Conservation (phyloP, 257 asterid genomes). For the Ballota nigra region DNA sequence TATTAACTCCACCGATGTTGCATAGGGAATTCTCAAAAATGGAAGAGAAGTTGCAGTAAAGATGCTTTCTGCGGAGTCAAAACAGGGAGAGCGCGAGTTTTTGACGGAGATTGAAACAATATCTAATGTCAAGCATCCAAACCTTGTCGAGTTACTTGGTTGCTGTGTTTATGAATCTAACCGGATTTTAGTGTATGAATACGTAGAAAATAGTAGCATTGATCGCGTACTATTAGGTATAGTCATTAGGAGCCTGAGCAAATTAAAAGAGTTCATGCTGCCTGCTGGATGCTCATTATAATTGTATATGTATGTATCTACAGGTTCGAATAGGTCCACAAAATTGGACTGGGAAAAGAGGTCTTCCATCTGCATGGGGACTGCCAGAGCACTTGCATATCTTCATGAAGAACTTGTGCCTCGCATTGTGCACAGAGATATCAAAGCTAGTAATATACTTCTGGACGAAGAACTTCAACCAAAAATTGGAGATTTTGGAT, state of each 20-base stretch:
- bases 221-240: slow-evolving; percentile 77
- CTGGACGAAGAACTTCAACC: slow-evolving; percentile 67
- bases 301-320: slow-evolving; percentile 13
- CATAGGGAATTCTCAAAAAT: slow-evolving; percentile 63
- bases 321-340: slow-evolving; percentile 51
- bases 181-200: slow-evolving; percentile 79
- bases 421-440: slow-evolving; percentile 83
- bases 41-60: slow-evolving; percentile 72
- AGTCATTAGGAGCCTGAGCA: slow-evolving; percentile 12
- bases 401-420: slow-evolving; percentile 87
- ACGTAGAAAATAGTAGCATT: slow-evolving; percentile 73
- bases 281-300: slow-evolving; percentile 17
- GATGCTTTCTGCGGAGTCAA: slow-evolving; percentile 74
- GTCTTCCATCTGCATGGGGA: slow-evolving; percentile 73
- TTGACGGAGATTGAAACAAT: slow-evolving; percentile 80
- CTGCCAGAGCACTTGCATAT: slow-evolving; percentile 79
- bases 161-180: slow-evolving; percentile 70
- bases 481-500: slow-evolving; percentile 94
- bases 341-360: slow-evolving; percentile 68
- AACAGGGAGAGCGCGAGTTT: slow-evolving; percentile 81
- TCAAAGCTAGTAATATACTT: slow-evolving; percentile 90
- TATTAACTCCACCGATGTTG: slow-evolving; percentile 35
- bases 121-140: slow-evolving; percentile 81
- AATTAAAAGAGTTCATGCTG: slow-evolving; percentile 1
- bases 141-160: slow-evolving; percentile 82